Base-by-base conservation (phyloP, 2,329 filamentous ascomycete genomes). In the Emmonsiellopsis sp. region DNA sequence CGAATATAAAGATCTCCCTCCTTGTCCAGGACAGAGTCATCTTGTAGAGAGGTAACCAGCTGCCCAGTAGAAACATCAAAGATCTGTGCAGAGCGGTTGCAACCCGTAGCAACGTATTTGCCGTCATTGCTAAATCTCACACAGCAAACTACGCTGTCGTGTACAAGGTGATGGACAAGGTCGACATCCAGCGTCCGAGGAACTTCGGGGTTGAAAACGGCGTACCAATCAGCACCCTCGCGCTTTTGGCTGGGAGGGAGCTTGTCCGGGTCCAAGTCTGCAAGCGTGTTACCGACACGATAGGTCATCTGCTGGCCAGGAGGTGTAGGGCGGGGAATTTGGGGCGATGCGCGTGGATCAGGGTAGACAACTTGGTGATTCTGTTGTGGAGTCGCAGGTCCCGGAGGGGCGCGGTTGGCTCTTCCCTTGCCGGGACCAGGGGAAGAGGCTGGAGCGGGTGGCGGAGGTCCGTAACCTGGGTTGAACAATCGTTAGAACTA, bases 11-110 rank as follows among this genome's bases (percentile, higher is more conserved):
- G 77, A 71, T 98, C 93, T 32, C 92, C 91, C 52, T 87, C 85
- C 62, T 91, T 84, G 60, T 94, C 89, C 13, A 49, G 46, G 45
- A 90, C 88, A 45, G 80, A 86, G 62, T 92, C 87, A 63, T 98
- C 93, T 69, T 95, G 89, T 36, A 97, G 77, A 55, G 93, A 86
- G 60, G 88, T 93, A 51, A 97, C 84, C 69, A 92, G 93, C 61
- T 88, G 83, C 53, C 93, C 93, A 13, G 83, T 87, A 63, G 83
- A 79, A 42, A 97, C 92, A 60, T 98, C 93, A 70, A 93, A 98
- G 63, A 98, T 98, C 72, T 97, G 92, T n/a, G 93, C 93, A n/a
- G 90, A 95, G 58, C 91, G 80, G 72, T 98, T 98, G 78, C 93
- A 97, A 43, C 93, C 93, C 5, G 93, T 98, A 6, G 93, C 93